phyloP scores from a whole-genome alignment of 345 rosid species.

The Bruguiera parviflora region DNA sequence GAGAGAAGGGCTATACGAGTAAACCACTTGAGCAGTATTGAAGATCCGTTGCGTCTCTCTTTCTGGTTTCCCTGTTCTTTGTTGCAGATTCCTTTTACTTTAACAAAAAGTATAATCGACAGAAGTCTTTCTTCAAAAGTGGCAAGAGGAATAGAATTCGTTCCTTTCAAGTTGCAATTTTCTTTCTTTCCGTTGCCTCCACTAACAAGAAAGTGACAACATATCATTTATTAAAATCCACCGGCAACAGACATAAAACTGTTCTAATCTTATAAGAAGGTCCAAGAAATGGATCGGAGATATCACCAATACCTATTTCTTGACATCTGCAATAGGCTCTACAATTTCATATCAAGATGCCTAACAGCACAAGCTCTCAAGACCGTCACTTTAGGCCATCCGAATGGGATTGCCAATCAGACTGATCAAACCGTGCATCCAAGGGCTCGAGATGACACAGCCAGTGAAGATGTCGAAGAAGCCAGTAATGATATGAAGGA shows the following conservation, averaged over 20 bases:
- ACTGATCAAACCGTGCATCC: slow-evolving; percentile 9
- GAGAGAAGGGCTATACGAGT: too few species aligned
- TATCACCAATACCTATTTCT: slow-evolving; percentile 19
- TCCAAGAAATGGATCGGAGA: slow-evolving; percentile 31
- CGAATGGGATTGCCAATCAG: background rate
- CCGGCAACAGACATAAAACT: too few species aligned
- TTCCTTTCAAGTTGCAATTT: background rate
- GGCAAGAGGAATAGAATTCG: slow-evolving; percentile 30
- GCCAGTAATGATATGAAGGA: background rate
- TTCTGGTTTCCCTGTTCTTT: background rate
- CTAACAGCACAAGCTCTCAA: slow-evolving; percentile 31
- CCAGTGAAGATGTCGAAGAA: background rate
- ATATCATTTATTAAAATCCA: background rate
- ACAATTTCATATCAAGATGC: slow-evolving; percentile 29
- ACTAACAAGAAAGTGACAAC: slow-evolving; percentile 26
- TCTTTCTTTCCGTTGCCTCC: slow-evolving; percentile 5
- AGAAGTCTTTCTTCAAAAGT: background rate
- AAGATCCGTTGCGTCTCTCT: too few species aligned
- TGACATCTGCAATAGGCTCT: slow-evolving; percentile 38
- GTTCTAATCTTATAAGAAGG: too few species aligned
- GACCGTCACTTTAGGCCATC: slow-evolving; percentile 31
- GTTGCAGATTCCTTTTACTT: background rate
- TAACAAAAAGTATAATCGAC: background rate
- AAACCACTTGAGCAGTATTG: too few species aligned
- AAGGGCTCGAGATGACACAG: slow-evolving; percentile 4